Evolutionary conservation across 139 green algal species (phyloP).

Genomic region (Chlamydomonas sp.): DNA sequence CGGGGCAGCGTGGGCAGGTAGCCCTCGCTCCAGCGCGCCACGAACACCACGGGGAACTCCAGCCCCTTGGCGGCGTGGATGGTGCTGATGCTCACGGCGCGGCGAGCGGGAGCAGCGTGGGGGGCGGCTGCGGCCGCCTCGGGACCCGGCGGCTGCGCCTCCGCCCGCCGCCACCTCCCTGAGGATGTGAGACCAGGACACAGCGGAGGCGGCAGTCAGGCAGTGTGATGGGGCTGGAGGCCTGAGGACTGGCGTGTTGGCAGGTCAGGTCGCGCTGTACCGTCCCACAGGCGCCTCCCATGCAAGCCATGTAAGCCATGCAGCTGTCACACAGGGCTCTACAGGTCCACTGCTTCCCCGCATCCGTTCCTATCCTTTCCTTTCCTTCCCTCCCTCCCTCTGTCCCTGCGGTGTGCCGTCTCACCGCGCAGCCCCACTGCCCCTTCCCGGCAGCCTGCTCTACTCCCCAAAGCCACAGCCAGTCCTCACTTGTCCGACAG

Average conservation of each 20-base stretch:
- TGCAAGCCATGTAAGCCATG: too few species aligned
- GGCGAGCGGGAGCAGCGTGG: not conserved
- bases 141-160: not conserved
- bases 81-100: slow-evolving; percentile 23
- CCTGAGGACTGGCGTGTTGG: too few species aligned
- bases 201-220: not conserved
- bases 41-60: slow-evolving; percentile 15
- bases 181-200: not conserved
- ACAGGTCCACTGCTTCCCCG: too few species aligned
- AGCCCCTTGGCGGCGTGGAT: slow-evolving; percentile 37
- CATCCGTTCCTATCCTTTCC: too few species aligned
- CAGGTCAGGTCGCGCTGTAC: too few species aligned
- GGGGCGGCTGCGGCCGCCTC: not conserved
- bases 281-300: too few species aligned
- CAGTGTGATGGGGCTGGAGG: too few species aligned
- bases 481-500: slow-evolving; percentile 1
- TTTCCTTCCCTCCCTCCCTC: too few species aligned
- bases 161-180: slow-evolving; percentile 20
- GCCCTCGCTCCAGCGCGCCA: slow-evolving; percentile 9
- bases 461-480: not conserved
- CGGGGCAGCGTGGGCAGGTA: slow-evolving; percentile 5
- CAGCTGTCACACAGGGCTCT: too few species aligned
- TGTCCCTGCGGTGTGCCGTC: too few species aligned
- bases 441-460: not conserved
- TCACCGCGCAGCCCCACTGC: not conserved